Evolutionary conservation across 768 basidiomycete species (phyloP).

Genomic region (Rhodotorula diobovata): DNA sequence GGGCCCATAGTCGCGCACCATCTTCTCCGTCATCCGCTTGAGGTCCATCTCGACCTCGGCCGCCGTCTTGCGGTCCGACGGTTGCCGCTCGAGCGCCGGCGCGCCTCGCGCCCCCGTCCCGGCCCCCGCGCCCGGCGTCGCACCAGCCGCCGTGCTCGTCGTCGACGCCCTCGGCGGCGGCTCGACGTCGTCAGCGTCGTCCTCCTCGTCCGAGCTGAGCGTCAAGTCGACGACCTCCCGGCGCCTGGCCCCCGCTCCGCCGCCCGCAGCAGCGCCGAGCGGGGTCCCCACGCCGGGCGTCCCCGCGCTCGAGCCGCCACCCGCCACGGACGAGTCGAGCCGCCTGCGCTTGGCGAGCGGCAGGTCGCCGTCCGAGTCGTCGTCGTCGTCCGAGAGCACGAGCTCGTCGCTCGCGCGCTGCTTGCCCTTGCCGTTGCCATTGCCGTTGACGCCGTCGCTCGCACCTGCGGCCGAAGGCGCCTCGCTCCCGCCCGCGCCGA

Average conservation of each 20-base stretch:
- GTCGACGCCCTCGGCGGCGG: not conserved
- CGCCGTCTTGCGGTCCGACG: conserved; percentile 12
- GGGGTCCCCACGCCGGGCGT: conserved; percentile 37
- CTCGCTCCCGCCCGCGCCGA: too few species aligned
- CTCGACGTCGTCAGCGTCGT: conserved; percentile 24
- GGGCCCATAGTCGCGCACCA: conserved; percentile 8
- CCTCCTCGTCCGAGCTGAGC: conserved; percentile 65
- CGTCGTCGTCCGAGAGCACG: conserved; percentile 56
- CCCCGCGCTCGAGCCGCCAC: conserved; percentile 50
- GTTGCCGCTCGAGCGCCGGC: not conserved
- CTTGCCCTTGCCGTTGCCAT: conserved; percentile 45
- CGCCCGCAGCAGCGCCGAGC: not conserved
- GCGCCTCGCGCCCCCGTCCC: not conserved
- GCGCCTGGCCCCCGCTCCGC: conserved; percentile 43
- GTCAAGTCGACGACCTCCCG: conserved; percentile 75
- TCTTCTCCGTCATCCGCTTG: conserved; percentile 17
- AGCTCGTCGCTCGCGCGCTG: conserved; percentile 45
- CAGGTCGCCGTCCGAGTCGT: conserved; percentile 62
- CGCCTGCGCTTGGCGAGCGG: conserved; percentile 24
- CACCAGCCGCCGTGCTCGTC: not conserved
- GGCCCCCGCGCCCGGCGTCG: not conserved
- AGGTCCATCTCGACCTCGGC: conserved; percentile 17
- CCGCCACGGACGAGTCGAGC: conserved; percentile 36
- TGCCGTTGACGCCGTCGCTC: conserved; percentile 39
- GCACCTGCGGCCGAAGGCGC: too few species aligned